These are phyloP conservation scores for Penicillium malachiteum DNA, from an alignment of 495 filamentous ascomycete genomes.

Conservation along the genomic window DNA sequence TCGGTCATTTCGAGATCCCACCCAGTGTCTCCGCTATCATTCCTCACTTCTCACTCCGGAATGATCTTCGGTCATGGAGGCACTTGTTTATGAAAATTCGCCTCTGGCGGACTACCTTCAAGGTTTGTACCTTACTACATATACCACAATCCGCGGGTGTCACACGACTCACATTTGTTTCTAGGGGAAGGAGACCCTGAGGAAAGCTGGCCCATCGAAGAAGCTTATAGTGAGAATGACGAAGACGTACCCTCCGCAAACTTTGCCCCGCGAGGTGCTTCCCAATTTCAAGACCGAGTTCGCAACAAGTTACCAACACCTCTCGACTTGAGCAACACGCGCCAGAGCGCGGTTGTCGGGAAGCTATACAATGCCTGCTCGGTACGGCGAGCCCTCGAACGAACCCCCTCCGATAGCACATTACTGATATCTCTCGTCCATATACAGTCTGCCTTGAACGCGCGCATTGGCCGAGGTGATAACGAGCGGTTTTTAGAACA, in stretches of 20 bases:
- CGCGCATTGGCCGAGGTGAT: conserved; percentile 75
- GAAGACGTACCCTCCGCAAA: conserved; percentile 40
- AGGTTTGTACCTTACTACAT: conserved; percentile 63
- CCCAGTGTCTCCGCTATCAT: conserved; percentile 17
- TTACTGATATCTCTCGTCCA: conserved; percentile 6
- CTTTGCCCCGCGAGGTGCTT: conserved; percentile 75
- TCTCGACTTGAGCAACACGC: conserved; percentile 56
- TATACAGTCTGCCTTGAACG: conserved; percentile 55
- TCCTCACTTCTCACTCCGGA: conserved; percentile 26
- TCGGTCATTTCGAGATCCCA: conserved; percentile 4
- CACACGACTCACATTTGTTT: conserved; percentile 11
- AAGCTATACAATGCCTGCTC: conserved; percentile 59
- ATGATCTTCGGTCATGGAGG: conserved; percentile 70
- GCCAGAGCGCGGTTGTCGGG: conserved; percentile 44
- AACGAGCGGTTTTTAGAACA: conserved; percentile 89
- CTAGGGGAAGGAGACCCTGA: conserved; percentile 50
- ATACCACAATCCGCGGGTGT: not conserved
- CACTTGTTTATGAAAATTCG: conserved; percentile 83
- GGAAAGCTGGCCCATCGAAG: conserved; percentile 44
- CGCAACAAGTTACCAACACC: conserved; percentile 63
- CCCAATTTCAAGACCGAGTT: conserved; percentile 64
- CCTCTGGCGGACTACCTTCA: conserved; percentile 92
- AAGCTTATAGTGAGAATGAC: conserved; percentile 38
- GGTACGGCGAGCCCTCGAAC: conserved; percentile 38
- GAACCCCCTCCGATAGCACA: not conserved